Evolutionary conservation across 495 filamentous ascomycete species (phyloP), one percentile per base, ranked within the genome.

Genomic region (Chaetomium fimeti): DNA sequence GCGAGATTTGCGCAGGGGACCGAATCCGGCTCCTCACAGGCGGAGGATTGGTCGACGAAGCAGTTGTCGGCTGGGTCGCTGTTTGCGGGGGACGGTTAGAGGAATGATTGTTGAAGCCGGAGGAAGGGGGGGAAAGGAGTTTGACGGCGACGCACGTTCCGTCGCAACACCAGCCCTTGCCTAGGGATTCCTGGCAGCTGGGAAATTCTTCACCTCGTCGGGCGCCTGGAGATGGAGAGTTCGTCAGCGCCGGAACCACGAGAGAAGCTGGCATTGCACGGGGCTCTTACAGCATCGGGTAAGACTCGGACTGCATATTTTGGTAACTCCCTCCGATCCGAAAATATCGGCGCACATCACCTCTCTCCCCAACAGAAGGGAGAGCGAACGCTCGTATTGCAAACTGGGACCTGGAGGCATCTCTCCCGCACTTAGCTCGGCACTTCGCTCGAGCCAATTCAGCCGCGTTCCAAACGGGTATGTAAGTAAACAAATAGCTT

Each of bases 151-250:
- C 58, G 27, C 27, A 64, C 52, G 15, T 38, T 53, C 61, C 56
- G n/a, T 43, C 18, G 45, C 66, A 67, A 18, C 66, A 64, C 57
- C 61, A 52, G 20, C 66, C 61, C 52, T 61, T 64, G 40, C 38
- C 51, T 9, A 64, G 12, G 42, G 54, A 22, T 38, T 43, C 27
- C 25, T 67, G 61, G 45, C 61, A 64, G 7, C 60, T 24, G 11
- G 65, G 65, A 43, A 27, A 67, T 25, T 29, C 40, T 28, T 60
- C 55, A 18, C 40, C 49, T 42, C 27, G 32, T 40, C 49, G 38
- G 40, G 60, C 56, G 29, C 65, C 63, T 65, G 52, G 27, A 25
- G 53, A 8, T 65, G 52, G 27, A 25, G 53, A 8, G 24, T 38
- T 16, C 16, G 57, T 60, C 28, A 60, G 57, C 24, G 27, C 5